These are phyloP conservation scores for Fusarium cicatricum DNA, from an alignment of 2,329 filamentous ascomycete genomes.

Conservation along the genomic window DNA sequence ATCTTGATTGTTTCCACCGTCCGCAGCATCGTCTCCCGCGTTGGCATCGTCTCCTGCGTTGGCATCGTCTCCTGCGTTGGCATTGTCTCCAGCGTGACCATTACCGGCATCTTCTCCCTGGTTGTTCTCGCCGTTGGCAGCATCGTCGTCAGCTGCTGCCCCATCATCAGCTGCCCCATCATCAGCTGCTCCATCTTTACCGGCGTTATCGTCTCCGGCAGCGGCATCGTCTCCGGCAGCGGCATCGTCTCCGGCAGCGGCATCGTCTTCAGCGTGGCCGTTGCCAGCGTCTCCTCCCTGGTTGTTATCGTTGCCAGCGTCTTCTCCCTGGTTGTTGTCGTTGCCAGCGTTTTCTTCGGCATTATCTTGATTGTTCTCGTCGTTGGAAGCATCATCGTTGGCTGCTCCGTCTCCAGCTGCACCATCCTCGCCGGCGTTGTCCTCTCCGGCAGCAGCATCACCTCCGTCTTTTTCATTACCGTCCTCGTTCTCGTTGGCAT, in stretches of 20 bases:
- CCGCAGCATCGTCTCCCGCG: constrained; percentile 27
- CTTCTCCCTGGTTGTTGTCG: too few relatives aligned
- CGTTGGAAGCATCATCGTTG: too few relatives aligned
- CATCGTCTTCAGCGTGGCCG: constrained; percentile 61
- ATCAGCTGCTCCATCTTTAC: too few relatives aligned
- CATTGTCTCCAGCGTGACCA: constrained; percentile 57
- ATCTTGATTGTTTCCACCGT: background rate
- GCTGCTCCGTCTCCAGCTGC: too few relatives aligned
- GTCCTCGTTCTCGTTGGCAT: background rate
- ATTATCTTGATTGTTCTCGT: too few relatives aligned
- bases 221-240: constrained; percentile 46
- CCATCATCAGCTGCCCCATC: constrained; percentile 3
- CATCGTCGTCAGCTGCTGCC: constrained; percentile 2
- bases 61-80: background rate
- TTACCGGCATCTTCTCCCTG: too few relatives aligned
- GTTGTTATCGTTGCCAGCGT: background rate
- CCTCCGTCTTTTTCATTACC: background rate
- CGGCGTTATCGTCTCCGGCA: constrained; percentile 32
- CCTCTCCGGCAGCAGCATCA: too few relatives aligned
- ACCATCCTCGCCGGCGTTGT: too few relatives aligned
- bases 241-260: constrained; percentile 41
- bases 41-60: constrained; percentile 46
- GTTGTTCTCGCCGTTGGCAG: background rate
- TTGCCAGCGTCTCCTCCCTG: background rate
- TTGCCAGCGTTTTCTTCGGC: too few relatives aligned